Percentiles rank a stretch among this genome's conserved stretches.
These are phyloP conservation scores for Wickerhamomyces sydowiorum DNA, from an alignment of 805 yeast genomes.

Conservation along the genomic window DNA sequence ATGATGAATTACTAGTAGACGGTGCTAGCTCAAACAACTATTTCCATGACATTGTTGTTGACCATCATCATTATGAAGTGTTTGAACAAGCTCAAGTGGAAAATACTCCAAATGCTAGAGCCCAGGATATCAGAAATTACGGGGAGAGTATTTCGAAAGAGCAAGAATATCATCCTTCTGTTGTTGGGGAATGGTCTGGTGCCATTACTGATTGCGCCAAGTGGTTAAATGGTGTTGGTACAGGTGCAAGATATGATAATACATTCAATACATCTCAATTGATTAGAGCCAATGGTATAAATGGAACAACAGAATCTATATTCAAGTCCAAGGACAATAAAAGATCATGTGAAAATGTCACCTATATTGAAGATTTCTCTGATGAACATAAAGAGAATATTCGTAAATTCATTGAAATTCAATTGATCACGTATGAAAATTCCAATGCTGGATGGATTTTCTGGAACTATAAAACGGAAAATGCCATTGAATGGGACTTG, in stretches of 20 bases:
- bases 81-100: conserved; percentile 61
- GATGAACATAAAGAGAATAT: conserved; percentile 35
- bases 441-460: conserved; percentile 56
- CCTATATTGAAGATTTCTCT: conserved; percentile 37
- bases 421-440: conserved; percentile 45
- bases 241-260: conserved; percentile 60
- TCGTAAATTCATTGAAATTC: conserved; percentile 55
- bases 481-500: conserved; percentile 65
- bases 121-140: conserved; percentile 26
- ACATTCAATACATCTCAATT: conserved; percentile 26
- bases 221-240: conserved; percentile 65
- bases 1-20: conserved; percentile 29
- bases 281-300: conserved; percentile 1
- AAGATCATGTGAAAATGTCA: conserved; percentile 32
- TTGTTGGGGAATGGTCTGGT: conserved; percentile 69
- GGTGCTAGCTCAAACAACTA: conserved; percentile 28
- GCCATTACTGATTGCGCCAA: conserved; percentile 66
- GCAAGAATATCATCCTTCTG: conserved; percentile 40
- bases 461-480: conserved; percentile 69
- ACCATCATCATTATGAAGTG: conserved; percentile 90
- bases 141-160: conserved; percentile 22
- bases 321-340: background rate
- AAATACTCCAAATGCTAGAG: conserved; percentile 29
- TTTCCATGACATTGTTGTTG: conserved; percentile 62
- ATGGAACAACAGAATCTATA: background rate